Evolutionary conservation across 139 green algal genomes (phyloP).

Genomic region (Chlamydomonas sphaeroides): DNA sequence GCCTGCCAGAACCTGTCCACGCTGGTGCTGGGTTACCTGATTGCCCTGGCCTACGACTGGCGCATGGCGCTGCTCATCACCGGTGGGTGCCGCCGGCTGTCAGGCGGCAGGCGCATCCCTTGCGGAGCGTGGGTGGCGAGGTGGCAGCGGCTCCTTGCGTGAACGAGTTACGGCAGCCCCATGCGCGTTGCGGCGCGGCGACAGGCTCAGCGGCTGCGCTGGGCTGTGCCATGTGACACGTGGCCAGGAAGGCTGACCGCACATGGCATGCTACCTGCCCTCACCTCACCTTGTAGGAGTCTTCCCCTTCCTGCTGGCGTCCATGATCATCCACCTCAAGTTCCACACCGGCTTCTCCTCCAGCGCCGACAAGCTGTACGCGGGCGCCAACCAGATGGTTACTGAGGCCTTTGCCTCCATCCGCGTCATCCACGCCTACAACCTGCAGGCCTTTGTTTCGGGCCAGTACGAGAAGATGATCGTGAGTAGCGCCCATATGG

Average conservation of each 20-base stretch:
- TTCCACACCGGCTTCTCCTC: conserved; percentile 60
- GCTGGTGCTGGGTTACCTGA: conserved; percentile 50
- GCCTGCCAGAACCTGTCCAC: conserved; percentile 42
- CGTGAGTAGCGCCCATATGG: conserved; percentile 5
- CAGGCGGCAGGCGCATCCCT: too few species aligned
- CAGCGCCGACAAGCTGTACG: conserved; percentile 65
- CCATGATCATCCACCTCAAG: conserved; percentile 56
- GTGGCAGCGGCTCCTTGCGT: too few species aligned
- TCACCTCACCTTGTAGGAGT: conserved; percentile 11
- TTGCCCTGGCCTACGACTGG: conserved; percentile 81
- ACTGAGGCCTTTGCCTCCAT: conserved; percentile 77
- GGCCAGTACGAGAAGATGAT: conserved; percentile 37
- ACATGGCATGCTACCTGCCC: not conserved
- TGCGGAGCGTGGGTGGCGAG: too few species aligned
- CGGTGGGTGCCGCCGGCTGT: too few species aligned
- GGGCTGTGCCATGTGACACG: too few species aligned
- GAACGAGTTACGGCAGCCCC: too few species aligned
- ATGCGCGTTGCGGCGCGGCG: too few species aligned
- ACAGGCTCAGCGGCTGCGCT: too few species aligned
- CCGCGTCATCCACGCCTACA: conserved; percentile 75
- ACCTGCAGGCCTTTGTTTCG: conserved; percentile 69
- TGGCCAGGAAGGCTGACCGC: conserved; percentile 19
- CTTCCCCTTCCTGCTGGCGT: conserved; percentile 73
- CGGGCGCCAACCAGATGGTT: conserved; percentile 75
- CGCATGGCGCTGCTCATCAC: conserved; percentile 80